Evolutionary conservation across 2,329 filamentous ascomycete genomes (phyloP).

Genomic region (Colletotrichum magnum): DNA sequence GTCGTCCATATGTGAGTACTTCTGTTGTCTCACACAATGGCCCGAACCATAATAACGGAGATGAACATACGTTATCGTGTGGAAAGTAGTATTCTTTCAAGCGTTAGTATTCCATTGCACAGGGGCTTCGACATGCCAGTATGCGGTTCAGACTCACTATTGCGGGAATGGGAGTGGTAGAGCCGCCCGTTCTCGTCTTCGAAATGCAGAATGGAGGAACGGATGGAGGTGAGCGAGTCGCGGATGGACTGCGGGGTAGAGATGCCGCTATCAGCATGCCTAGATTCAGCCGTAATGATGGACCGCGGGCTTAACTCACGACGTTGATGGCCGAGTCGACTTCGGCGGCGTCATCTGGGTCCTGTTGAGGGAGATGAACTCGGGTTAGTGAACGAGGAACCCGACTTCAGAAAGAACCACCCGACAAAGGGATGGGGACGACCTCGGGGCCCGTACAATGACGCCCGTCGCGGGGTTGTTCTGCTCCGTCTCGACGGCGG

Average conservation of each 20-base stretch:
- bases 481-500: constrained; percentile 9
- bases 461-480: constrained; percentile 31
- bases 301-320: not conserved
- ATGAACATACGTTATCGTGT: constrained; percentile 23
- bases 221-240: constrained; percentile 32
- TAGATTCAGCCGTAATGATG: no score
- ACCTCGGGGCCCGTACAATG: constrained; percentile 20
- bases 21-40: rapidly evolving
- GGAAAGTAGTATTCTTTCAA: constrained; percentile 33
- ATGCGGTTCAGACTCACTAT: not conserved
- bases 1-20: not conserved
- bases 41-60: no score
- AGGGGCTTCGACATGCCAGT: no score
- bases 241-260: constrained; percentile 8
- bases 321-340: constrained; percentile 31
- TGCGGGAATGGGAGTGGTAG: constrained; percentile 31
- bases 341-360: constrained; percentile 20
- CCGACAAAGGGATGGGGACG: no score
- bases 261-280: not conserved
- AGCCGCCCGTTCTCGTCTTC: constrained; percentile 30
- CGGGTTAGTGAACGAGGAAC: not conserved
- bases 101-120: not conserved
- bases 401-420: no score
- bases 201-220: constrained; percentile 29
- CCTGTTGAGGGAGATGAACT: constrained; percentile 1